Evolutionary conservation across 768 basidiomycete species (phyloP), one percentile per base, ranked within the genome.

Genomic region (Phallus indusiatus): DNA sequence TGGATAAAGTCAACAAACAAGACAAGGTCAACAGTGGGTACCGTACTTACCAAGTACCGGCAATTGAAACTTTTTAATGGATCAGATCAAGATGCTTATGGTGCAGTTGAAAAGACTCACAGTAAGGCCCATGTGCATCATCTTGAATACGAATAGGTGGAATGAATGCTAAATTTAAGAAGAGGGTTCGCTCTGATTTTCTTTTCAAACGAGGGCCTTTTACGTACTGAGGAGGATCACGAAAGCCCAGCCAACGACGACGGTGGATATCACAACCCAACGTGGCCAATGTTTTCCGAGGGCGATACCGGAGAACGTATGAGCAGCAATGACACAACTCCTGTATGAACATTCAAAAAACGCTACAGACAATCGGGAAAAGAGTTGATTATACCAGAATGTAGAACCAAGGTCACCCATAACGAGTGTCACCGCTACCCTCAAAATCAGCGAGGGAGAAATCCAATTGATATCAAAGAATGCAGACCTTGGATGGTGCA

Each of bases 261-360:
- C 47, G 11, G 50, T 53, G 50, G 33, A 22, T 21, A 28, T 34
- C 6, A 59, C 49, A 20, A 37, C 24, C 48, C 57, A 35, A 16
- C 57, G 57, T 22, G 57, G 24, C 57, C 57, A 59, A 53, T 59
- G 50, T 42, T 53, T 59, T 42, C 57, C 57, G 9, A 59, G 48
- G 21, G 57, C 57, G 18, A 59, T 28, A 6, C 49, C 57, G 36
- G 33, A 51, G 21, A 59, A 59, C 3, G 57, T 59, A 28, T 59
- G 57, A 17, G 57, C 57, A n/a, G 57, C 57, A 21, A 59, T 59
- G 36, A 59, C 57, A 33, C 57, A 59, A n/a, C 57, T 59, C 57
- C 57, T 59, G 50, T 12, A 22, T 9, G 11, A 12, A 35, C 9
- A 22, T 52, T 14, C n/a, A 21, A 50, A 28, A 34, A 59, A 28